These are phyloP conservation scores for Cenchrus americanus DNA, from an alignment of 176 grass and related monocot species.

Conservation along the genomic window DNA sequence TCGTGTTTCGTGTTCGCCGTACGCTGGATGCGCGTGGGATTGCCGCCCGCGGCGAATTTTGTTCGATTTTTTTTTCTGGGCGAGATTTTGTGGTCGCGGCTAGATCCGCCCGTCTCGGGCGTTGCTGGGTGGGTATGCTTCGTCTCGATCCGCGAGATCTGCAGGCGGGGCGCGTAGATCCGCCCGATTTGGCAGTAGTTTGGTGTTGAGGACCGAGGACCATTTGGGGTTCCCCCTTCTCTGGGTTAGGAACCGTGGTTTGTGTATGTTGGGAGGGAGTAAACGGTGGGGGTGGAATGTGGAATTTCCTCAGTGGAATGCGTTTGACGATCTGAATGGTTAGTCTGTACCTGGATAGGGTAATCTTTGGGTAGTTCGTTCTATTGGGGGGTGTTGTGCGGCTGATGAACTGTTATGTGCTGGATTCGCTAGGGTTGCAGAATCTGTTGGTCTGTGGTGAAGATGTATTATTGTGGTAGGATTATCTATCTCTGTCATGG, in stretches of 20 bases:
- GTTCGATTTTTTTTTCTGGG: neutral
- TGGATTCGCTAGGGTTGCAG: neutral
- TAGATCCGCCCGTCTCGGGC: constrained; percentile 24
- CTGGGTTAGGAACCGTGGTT: neutral
- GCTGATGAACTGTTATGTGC: neutral
- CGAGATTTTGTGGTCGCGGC: neutral
- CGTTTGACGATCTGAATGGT: neutral
- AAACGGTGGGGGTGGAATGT: neutral
- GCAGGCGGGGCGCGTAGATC: constrained; percentile 19
- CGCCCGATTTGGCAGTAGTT: neutral
- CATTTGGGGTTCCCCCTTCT: neutral
- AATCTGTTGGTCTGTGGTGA: neutral
- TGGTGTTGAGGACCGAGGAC: neutral
- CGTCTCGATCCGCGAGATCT: constrained; percentile 31
- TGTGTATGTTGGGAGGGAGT: neutral
- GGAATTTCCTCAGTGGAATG: neutral
- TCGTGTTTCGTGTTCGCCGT: neutral
- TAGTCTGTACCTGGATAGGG: neutral
- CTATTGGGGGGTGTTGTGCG: neutral
- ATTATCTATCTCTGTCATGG: neutral
- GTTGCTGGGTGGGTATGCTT: neutral
- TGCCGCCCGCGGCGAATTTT: neutral
- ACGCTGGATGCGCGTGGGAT: neutral
- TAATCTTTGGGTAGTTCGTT: neutral
- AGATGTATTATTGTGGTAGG: neutral